phyloP scores from a whole-genome alignment of 2,329 filamentous ascomycete genomes.

The Orbilia javanica region DNA sequence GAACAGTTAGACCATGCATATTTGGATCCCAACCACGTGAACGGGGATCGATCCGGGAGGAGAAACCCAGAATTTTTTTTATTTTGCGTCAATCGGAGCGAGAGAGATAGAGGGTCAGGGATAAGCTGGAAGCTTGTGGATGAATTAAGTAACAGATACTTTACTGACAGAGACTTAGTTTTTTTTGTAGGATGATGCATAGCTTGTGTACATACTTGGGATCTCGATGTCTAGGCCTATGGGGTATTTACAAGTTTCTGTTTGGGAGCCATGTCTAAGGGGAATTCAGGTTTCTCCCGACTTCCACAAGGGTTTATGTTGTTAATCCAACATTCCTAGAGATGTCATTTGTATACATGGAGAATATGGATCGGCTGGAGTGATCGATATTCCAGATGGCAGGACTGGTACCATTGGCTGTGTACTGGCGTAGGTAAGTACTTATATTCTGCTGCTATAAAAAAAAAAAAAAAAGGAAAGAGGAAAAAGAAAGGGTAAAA shows the following conservation, averaged over 20 bases:
- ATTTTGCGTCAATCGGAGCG: constrained; percentile 19
- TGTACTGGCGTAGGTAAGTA: too few relatives aligned
- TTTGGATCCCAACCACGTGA: too few relatives aligned
- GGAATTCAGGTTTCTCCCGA: too few relatives aligned
- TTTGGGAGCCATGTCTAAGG: too few relatives aligned
- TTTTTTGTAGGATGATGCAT: constrained; percentile 25
- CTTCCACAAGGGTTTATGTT: too few relatives aligned
- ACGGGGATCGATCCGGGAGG: constrained; percentile 1
- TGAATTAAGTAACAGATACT: constrained; percentile 20
- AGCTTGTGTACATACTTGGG: too few relatives aligned
- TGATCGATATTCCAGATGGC: not conserved
- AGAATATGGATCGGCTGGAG: not conserved
- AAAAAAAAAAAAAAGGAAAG: too few relatives aligned
- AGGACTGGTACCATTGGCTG: too few relatives aligned
- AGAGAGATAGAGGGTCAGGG: not conserved
- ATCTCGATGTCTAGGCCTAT: too few relatives aligned
- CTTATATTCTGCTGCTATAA: too few relatives aligned
- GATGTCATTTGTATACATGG: constrained; percentile 2
- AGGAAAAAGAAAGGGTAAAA: not conserved
- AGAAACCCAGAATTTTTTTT: not conserved
- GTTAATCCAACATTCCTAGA: not conserved
- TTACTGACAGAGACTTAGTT: not conserved
- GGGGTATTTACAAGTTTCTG: constrained; percentile 17
- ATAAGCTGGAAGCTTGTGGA: constrained; percentile 1
- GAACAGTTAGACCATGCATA: too few relatives aligned